Percentiles rank a stretch among this genome's conserved stretches.
Conservation (phyloP, 140 eudicot species). For the Ambrosia hybrid region DNA sequence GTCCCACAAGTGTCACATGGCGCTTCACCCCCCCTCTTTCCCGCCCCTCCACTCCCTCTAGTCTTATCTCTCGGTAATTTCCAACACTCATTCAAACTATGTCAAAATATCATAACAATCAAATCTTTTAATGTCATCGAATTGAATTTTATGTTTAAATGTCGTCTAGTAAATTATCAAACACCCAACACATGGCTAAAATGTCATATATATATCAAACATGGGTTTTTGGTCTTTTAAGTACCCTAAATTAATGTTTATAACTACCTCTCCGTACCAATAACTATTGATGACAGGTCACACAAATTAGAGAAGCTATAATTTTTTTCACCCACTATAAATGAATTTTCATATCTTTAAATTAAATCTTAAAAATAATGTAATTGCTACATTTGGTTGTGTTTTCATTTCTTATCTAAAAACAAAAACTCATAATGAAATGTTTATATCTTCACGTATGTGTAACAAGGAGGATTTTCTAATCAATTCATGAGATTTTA, state of each 20-base stretch:
- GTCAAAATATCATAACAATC: too few species aligned
- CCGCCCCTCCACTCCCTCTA: too few species aligned
- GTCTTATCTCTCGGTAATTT: too few species aligned
- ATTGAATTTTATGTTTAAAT: background rate
- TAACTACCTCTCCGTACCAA: background rate
- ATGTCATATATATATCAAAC: background rate
- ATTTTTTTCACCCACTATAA: background rate
- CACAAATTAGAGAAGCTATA: background rate
- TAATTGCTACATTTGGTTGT: too few species aligned
- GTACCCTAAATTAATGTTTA: background rate
- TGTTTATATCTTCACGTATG: background rate
- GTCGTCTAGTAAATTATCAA: background rate
- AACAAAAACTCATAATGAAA: background rate
- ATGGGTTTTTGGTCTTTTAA: conserved; percentile 1
- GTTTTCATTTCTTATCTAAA: too few species aligned
- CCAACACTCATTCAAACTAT: too few species aligned
- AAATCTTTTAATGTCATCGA: too few species aligned
- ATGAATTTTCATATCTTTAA: background rate
- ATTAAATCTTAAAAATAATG: background rate
- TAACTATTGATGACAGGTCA: conserved; percentile 1
- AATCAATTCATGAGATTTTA: background rate
- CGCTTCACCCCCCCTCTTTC: too few species aligned
- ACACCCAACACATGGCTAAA: background rate
- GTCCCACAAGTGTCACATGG: too few species aligned
- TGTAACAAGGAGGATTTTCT: background rate